Evolutionary conservation across 2,329 filamentous ascomycete species (phyloP).

Genomic region (Fusarium luffae): DNA sequence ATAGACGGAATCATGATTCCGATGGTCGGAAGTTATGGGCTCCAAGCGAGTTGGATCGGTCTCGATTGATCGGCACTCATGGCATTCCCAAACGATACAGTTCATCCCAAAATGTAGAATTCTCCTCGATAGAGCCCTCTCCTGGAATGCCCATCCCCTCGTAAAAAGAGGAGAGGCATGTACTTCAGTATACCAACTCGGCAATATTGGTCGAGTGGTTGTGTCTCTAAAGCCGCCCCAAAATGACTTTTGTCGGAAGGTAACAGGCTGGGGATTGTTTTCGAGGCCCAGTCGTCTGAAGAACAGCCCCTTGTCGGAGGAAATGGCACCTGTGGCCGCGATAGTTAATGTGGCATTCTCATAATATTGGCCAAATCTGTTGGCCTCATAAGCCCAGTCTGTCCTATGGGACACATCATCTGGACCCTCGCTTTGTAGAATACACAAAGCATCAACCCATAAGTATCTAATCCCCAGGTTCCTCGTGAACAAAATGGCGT

Average conservation of each 20-base stretch:
- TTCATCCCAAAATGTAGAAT: neutral
- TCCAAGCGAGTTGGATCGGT: neutral
- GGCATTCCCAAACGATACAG: conserved; percentile 1
- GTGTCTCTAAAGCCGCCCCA: neutral
- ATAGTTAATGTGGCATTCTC: conserved; percentile 1
- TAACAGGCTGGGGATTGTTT: neutral
- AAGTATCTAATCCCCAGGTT: neutral
- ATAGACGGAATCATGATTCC: neutral
- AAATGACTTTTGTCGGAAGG: neutral
- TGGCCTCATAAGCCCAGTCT: conserved; percentile 8
- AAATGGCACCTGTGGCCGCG: neutral
- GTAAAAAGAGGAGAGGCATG: neutral
- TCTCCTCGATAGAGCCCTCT: neutral
- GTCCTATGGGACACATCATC: neutral
- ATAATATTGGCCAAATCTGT: conserved; percentile 10
- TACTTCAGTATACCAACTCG: neutral
- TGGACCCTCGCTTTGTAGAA: neutral
- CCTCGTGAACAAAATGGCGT: neutral
- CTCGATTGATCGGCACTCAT: neutral
- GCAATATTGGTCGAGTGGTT: neutral
- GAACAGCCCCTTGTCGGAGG: conserved; percentile 2
- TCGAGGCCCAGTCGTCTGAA: neutral
- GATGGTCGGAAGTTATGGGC: neutral
- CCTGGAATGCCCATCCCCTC: neutral
- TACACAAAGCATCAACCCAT: conserved; percentile 13